Evolutionary conservation across 208 protist genomes (phyloP), one percentile per base, ranked within the genome.

Genomic region (Leishmania amazonensis): DNA sequence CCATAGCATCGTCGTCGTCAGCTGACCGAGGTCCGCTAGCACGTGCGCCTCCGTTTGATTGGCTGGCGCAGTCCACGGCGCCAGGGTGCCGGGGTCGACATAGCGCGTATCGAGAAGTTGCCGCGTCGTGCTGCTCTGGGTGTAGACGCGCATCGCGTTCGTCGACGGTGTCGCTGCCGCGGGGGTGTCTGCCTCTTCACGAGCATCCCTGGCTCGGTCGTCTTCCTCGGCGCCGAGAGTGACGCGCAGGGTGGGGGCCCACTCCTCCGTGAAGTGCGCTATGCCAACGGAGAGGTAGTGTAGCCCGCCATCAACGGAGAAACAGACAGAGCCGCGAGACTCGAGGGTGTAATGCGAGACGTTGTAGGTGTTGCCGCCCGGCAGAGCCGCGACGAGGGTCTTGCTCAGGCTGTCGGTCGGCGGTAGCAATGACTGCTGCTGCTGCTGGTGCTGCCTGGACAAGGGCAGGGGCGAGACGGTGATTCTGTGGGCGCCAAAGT

Each of bases 271-370:
- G 78, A 88, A 85, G 79, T 94, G 91, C 67, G 85, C 88, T 47
- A 93, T 84, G 76, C 90, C 92, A 47, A 92, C 85, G 19, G 87
- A 87, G 49, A 94, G 47, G 81, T 92, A 93, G 64, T 91, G 87
- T 40, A 76, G 83, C 3, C 93, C 93, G 7, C 93, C 90, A 78
- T 94, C 89, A 24, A 93, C 89, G 45, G 93, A 96, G 67, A 96
- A 78, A 76, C 89, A 94, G n/a, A 94, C 79, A 17, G 89, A 88
- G 67, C 78, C 85, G 17, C 89, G 89, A 21, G 76, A 65, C 81
- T 77, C 87, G 60, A 90, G 87, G 4, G 81, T 82, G 88, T 83
- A 91, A 62, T 74, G 79, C 35, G 75, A 53, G 38, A 83, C 81
- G 47, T 13, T 60, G 21, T 21, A 9, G 58, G 68, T 21, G 70